Evolutionary conservation across 208 protist genomes (phyloP).

Genomic region (Blastocrithidia nonstop): DNA sequence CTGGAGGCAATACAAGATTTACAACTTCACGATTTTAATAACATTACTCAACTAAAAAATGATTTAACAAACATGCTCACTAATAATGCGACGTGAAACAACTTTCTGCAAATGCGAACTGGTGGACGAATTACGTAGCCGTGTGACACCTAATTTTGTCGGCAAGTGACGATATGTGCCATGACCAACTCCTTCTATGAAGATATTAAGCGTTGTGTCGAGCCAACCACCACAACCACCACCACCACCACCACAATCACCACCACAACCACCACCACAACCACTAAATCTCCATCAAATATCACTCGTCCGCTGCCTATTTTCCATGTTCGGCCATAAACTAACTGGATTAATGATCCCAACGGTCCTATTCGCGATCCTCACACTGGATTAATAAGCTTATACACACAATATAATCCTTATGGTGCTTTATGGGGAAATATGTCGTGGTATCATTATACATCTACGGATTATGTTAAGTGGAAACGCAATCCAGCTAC

Average conservation of each 20-base stretch:
- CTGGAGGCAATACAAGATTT: slow-evolving; percentile 14
- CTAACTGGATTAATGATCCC: slow-evolving; percentile 47
- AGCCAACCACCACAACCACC: too few relatives aligned
- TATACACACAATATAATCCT: slow-evolving; percentile 62
- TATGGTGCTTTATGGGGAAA: too few relatives aligned
- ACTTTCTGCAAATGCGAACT: slow-evolving; percentile 23
- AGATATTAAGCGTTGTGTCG: too few relatives aligned
- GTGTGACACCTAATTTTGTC: too few relatives aligned
- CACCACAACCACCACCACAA: too few relatives aligned
- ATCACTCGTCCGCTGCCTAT: too few relatives aligned
- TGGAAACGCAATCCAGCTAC: too few relatives aligned
- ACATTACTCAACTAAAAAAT: slow-evolving; percentile 6
- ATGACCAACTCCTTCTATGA: too few relatives aligned
- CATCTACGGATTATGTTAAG: slow-evolving; percentile 38
- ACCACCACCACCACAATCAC: too few relatives aligned
- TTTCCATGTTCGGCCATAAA: slow-evolving; percentile 31
- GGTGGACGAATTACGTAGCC: too few relatives aligned
- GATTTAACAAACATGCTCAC: slow-evolving; percentile 9
- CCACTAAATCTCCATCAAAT: too few relatives aligned
- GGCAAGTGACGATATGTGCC: too few relatives aligned
- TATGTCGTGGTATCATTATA: slow-evolving; percentile 48
- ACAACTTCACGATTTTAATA: slow-evolving; percentile 7
- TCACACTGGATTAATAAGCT: slow-evolving; percentile 24
- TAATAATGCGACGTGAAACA: slow-evolving; percentile 17
- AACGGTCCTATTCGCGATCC: slow-evolving; percentile 47